A percentile compares a stretch with the other conserved stretches of the same genome.
Conservation (phyloP, 345 rosid species). For the Balakata baccata region DNA sequence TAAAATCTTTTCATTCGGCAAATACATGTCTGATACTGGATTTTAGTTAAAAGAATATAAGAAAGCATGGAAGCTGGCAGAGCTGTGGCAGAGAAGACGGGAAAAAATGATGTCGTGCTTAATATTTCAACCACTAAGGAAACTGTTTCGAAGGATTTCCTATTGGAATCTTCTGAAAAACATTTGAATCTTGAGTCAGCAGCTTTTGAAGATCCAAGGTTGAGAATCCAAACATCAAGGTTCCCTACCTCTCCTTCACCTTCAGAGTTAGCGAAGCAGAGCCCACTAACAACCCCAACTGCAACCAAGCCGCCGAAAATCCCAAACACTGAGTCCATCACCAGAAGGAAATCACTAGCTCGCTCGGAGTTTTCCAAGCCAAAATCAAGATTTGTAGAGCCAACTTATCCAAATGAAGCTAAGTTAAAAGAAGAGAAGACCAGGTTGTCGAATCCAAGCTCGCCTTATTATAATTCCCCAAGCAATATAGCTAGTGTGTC, state of each 20-base stretch:
- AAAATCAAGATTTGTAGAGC: slow-evolving; percentile 56
- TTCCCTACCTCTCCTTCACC: slow-evolving; percentile 20
- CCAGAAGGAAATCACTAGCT: slow-evolving; percentile 25
- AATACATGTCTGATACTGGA: background rate
- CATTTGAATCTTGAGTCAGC: slow-evolving; percentile 19
- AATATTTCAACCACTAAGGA: slow-evolving; percentile 31
- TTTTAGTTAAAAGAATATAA: background rate
- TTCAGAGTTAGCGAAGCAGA: slow-evolving; percentile 19
- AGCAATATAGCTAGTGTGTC: slow-evolving; percentile 7
- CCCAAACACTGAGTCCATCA: slow-evolving; percentile 26
- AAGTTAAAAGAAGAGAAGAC: slow-evolving; percentile 30
- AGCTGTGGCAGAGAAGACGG: slow-evolving; percentile 30
- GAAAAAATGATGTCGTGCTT: slow-evolving; percentile 35
- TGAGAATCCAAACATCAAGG: slow-evolving; percentile 20
- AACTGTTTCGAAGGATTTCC: slow-evolving; percentile 9
- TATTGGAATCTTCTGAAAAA: slow-evolving; percentile 14
- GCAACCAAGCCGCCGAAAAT: slow-evolving; percentile 35
- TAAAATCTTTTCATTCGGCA: background rate
- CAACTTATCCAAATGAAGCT: slow-evolving; percentile 27
- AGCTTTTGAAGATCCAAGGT: slow-evolving; percentile 13
- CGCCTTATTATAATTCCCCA: slow-evolving; percentile 32
- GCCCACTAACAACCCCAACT: slow-evolving; percentile 16
- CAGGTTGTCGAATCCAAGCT: slow-evolving; percentile 15
- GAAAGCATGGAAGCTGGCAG: slow-evolving; percentile 27
- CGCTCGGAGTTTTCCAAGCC: slow-evolving; percentile 52